Evolutionary conservation across 225 moss, liverwort and hornwort genomes (phyloP), one percentile per base, ranked within the genome.

Genomic region (Thuidium tamariscinum): DNA sequence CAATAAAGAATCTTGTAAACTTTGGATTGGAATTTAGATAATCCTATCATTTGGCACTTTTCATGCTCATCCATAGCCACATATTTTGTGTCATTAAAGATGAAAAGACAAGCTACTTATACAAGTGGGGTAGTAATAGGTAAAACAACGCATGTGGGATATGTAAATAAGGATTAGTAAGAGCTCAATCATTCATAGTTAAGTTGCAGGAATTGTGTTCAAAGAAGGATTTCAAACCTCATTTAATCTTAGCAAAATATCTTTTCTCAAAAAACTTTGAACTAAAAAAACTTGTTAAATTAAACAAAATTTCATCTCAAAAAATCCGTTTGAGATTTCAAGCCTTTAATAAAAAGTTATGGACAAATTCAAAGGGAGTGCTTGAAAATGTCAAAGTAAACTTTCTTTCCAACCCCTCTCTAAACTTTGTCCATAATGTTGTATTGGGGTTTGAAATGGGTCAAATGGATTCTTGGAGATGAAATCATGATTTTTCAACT

Each of bases 401-500:
- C 5, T 4, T 60, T 11, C 60, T 2, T 61, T 30, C 8, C 7
- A 62, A 16, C 16, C 3, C 3, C 4, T 23, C 4, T 68, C 0
- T 25, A 1, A 41, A 69, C 6, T 41, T 14, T 41, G 23, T 41
- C 8, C 23, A 23, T 13, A 41, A 14, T 0, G 13, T 41, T 69
- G 7, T 1, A 41, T 23, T 69, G 2, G 4, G 14, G 0, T 2
- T 69, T 2, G 0, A 41, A 41, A 69, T 41, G n/a, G n/a, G 1
- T 4, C 14, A 41, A 69, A 41, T 0, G 1, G 3, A 0, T 41
- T 25, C 25, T 69, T 68, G 8, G 1, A 41, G 8, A 25, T 25
- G 4, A 69, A 41, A 15, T 0, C 0, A 39, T 25, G 1, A 69
- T 69, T 68, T 13, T 0, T 2, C 1, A 39, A 7, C 0, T 13